A percentile compares a stretch with the other conserved stretches of the same genome.
phyloP scores from a whole-genome alignment of 441 rosid genomes.

The Pelargonium citronellum region DNA sequence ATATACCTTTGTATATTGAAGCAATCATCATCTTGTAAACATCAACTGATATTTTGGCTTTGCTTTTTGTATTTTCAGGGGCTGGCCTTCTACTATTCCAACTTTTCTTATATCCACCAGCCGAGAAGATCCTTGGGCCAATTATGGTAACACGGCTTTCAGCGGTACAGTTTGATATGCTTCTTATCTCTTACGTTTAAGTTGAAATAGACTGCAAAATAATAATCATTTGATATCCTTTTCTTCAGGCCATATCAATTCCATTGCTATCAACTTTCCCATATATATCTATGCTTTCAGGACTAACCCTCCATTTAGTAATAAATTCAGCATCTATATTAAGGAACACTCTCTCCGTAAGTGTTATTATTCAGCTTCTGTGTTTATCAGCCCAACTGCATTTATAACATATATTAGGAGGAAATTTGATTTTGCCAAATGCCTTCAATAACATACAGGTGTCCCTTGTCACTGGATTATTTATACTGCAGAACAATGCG shows the following conservation, averaged over 20 bases:
- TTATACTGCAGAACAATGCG: slow-evolving; percentile 51
- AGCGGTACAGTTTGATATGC: slow-evolving; percentile 34
- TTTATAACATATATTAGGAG: neutral
- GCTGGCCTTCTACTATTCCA: slow-evolving; percentile 57
- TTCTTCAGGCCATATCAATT: slow-evolving; percentile 49
- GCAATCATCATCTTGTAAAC: neutral
- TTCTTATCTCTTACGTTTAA: neutral
- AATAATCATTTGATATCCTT: neutral
- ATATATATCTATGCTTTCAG: slow-evolving; percentile 57
- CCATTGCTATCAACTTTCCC: slow-evolving; percentile 53
- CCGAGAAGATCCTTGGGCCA: slow-evolving; percentile 46
- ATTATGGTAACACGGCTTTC: slow-evolving; percentile 41
- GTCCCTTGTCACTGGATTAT: slow-evolving; percentile 46
- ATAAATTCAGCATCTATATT: slow-evolving; percentile 44
- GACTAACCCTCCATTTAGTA: slow-evolving; percentile 39
- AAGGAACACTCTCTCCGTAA: slow-evolving; percentile 52
- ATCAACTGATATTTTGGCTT: slow-evolving; percentile 10
- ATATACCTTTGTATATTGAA: too few species aligned
- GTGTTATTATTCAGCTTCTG: slow-evolving; percentile 16
- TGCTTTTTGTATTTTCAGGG: slow-evolving; percentile 28
- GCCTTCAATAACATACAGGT: slow-evolving; percentile 28
- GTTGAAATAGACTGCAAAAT: neutral
- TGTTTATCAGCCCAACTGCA: neutral
- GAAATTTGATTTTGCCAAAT: neutral
- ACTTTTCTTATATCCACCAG: slow-evolving; percentile 45